A percentile compares a stretch with the other conserved stretches of the same genome.
Evolutionary conservation across 495 filamentous ascomycete genomes (phyloP).

Genomic region (Trypethelium eluteriae): DNA sequence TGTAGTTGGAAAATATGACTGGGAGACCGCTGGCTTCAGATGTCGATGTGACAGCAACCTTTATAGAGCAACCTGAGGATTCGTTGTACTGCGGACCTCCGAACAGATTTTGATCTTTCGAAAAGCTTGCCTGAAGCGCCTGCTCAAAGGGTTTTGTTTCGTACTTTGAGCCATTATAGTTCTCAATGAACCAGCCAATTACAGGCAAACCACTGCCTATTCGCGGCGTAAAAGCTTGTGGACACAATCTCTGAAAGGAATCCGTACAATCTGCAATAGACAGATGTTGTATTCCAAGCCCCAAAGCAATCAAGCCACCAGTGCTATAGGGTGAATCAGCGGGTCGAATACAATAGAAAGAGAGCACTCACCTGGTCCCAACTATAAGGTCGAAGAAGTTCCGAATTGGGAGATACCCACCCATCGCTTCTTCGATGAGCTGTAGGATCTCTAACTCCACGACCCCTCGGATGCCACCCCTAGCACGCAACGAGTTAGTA

Average conservation of each 20-base stretch:
- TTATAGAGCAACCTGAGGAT: slow-evolving; percentile 25
- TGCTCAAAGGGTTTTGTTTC: slow-evolving; percentile 36
- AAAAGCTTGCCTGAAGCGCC: slow-evolving; percentile 31
- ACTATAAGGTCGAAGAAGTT: slow-evolving; percentile 32
- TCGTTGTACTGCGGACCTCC: slow-evolving; percentile 32
- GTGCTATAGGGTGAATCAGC: slow-evolving; percentile 34
- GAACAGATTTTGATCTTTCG: slow-evolving; percentile 35
- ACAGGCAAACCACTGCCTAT: slow-evolving; percentile 33
- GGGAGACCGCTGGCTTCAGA: slow-evolving; percentile 32
- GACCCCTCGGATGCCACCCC: slow-evolving; percentile 27
- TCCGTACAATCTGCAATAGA: slow-evolving; percentile 37
- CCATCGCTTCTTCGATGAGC: slow-evolving; percentile 23
- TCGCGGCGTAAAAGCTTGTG: slow-evolving; percentile 40
- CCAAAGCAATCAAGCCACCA: slow-evolving; percentile 51
- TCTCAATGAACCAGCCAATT: slow-evolving; percentile 32
- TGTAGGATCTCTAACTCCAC: slow-evolving; percentile 27
- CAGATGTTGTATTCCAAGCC: slow-evolving; percentile 45
- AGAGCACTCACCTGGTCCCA: slow-evolving; percentile 22
- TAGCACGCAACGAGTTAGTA: not conserved
- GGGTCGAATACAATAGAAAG: not conserved
- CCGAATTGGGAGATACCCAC: slow-evolving; percentile 23
- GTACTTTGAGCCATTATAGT: slow-evolving; percentile 40
- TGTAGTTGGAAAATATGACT: slow-evolving; percentile 48
- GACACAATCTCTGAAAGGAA: slow-evolving; percentile 39
- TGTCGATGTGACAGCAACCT: slow-evolving; percentile 45